Evolutionary conservation across 805 yeast species (phyloP), one percentile per base, ranked within the genome.

Genomic region (Pichia nanzhaoensis): DNA sequence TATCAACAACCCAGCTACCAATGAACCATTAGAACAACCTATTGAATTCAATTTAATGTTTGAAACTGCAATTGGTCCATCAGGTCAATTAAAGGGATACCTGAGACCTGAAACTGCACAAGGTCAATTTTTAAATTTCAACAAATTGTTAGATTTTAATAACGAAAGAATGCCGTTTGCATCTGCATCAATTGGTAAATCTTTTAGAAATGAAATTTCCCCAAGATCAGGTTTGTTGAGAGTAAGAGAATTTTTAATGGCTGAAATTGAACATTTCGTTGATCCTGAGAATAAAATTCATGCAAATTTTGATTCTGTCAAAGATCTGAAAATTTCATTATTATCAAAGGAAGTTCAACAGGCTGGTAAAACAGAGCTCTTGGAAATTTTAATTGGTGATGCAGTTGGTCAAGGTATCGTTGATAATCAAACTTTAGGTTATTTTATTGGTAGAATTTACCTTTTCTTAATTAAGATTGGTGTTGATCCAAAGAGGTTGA

Each of bases 21-120:
- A 84, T 52, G 95, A 85, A 37, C 73, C 78, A 42, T 76, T 93
- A 58, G 95, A 88, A 66, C 83, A 83, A 37, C 99, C 99, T 55
- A 79, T 73, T 58, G 97, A 90, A 67, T 93, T 93, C 80, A 93
- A 93, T 73, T 79, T 93, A 66, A 93, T 93, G 99, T 93, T 93
- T 64, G 98, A 91, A 70, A 93, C 99, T 48, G 96, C 96, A 47
- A 95, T 93, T 65, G 99, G 99, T 45, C 99, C 99, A 50, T 86
- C 97, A 44, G 99, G 99, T 60, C 88, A 83, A 64, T 71, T 90
- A 65, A 90, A 86, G 73, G 99, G 99, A 55, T 93, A 78, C 70
- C 70, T 93, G 63, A 82, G 99, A 69, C 99, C 99, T 50, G 99
- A 93, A 73, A 93, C 99, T 52, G 99, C 99, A 21, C 99, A 93